Percentiles rank a stretch among this genome's conserved stretches.
These are phyloP conservation scores for Xylaria sp. DNA, from an alignment of 2,329 filamentous ascomycete genomes.

Conservation along the genomic window DNA sequence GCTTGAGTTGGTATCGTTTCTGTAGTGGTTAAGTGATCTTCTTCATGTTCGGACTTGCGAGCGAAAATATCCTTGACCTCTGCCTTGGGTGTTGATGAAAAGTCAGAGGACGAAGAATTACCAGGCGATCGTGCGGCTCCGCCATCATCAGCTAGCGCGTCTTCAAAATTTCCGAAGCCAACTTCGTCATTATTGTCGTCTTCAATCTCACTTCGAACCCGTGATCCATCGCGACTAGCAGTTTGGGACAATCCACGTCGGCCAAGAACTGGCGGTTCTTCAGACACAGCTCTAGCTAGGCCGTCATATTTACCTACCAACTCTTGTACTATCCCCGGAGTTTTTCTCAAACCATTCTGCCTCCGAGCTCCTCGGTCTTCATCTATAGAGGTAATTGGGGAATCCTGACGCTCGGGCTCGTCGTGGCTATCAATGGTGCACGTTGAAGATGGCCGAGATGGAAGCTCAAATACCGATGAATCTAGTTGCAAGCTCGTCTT, in stretches of 20 bases:
- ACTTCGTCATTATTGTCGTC: constrained; percentile 19
- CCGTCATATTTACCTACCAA: constrained; percentile 64
- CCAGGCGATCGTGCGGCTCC: constrained; percentile 1
- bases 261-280: constrained; percentile 43
- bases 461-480: constrained; percentile 37
- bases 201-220: constrained; percentile 24
- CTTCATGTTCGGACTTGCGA: constrained; percentile 5
- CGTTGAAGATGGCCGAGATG: constrained; percentile 47
- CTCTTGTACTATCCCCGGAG: constrained; percentile 60
- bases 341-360: constrained; percentile 46
- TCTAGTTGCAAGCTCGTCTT: constrained; percentile 28
- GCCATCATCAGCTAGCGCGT: constrained; percentile 36
- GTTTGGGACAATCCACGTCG: constrained; percentile 28
- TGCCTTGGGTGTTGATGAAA: constrained; percentile 42
- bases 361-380: constrained; percentile 52
- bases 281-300: constrained; percentile 49
- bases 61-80: constrained; percentile 16
- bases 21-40: not conserved
- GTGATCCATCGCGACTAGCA: constrained; percentile 26
- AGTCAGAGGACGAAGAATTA: constrained; percentile 24
- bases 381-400: constrained; percentile 59
- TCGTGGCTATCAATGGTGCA: constrained; percentile 48
- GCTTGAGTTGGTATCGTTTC: constrained; percentile 27
- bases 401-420: constrained; percentile 53
- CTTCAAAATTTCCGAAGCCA: constrained; percentile 50